A percentile compares a stretch with the other conserved stretches of the same genome.
Evolutionary conservation across 495 filamentous ascomycete species (phyloP).

Genomic region (Annulohypoxylon moriforme): DNA sequence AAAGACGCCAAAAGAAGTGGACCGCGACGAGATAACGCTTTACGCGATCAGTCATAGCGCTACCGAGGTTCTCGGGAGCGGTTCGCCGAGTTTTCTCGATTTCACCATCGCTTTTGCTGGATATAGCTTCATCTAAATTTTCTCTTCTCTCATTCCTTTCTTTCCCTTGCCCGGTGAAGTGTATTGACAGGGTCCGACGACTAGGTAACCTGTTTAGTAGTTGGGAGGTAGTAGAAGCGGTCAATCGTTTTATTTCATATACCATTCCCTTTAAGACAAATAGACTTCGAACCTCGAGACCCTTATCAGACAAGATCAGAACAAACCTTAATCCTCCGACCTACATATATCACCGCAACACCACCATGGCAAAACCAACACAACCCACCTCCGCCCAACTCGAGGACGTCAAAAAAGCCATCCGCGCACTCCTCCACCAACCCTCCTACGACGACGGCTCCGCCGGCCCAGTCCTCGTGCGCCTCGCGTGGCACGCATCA

Average conservation of each 20-base stretch:
- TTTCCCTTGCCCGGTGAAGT: neutral
- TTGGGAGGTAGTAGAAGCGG: neutral
- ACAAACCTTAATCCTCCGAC: neutral
- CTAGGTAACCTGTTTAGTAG: neutral
- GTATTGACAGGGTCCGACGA: neutral
- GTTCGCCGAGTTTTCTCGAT: slow-evolving; percentile 23
- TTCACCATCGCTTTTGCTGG: neutral
- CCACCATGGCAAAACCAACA: slow-evolving; percentile 17
- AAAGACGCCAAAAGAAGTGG: slow-evolving; percentile 32
- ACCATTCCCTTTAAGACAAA: neutral
- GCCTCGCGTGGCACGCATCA: slow-evolving; percentile 71
- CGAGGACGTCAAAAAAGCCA: slow-evolving; percentile 22
- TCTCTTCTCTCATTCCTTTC: slow-evolving; percentile 2
- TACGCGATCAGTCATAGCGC: slow-evolving; percentile 30
- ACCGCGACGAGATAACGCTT: slow-evolving; percentile 25
- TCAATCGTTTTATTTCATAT: neutral
- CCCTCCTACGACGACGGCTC: slow-evolving; percentile 72
- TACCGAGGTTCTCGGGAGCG: slow-evolving; percentile 32
- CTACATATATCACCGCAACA: neutral
- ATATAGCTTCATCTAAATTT: neutral
- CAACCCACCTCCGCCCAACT: slow-evolving; percentile 30
- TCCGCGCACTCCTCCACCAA: slow-evolving; percentile 59
- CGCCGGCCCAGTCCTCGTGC: slow-evolving; percentile 70
- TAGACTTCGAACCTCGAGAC: neutral
- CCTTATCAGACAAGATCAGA: neutral